Conservation (phyloP, 257 asterid genomes). For the Datura wrightii region DNA sequence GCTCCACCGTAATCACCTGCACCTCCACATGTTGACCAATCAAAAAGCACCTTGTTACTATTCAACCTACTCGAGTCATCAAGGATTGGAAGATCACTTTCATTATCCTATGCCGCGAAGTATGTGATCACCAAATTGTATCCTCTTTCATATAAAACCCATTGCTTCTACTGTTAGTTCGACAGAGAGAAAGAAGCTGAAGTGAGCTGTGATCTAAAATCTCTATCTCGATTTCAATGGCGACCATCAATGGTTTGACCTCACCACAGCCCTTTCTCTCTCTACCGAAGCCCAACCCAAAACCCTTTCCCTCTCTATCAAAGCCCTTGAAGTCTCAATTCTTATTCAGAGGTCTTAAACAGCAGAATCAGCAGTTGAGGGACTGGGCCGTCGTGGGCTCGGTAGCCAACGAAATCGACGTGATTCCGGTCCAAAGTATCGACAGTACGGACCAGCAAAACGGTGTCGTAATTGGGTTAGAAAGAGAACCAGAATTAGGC, state of each 20-base stretch:
- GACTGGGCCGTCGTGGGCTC: conserved; percentile 46
- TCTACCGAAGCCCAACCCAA: conserved; percentile 51
- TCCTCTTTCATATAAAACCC: conserved; percentile 5
- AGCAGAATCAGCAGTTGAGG: conserved; percentile 33
- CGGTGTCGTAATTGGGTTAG: conserved; percentile 50
- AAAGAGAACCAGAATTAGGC: conserved; percentile 44
- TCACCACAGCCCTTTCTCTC: conserved; percentile 53
- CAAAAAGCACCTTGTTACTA: neutral
- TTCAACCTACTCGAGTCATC: neutral
- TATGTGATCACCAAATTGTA: neutral
- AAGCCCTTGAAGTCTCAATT: conserved; percentile 34
- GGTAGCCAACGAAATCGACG: conserved; percentile 49
- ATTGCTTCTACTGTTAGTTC: neutral
- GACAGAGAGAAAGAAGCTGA: conserved; percentile 31
- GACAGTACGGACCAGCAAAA: conserved; percentile 59
- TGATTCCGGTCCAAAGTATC: conserved; percentile 60
- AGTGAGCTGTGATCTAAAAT: neutral
- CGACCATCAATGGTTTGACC: conserved; percentile 49
- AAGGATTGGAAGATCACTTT: neutral
- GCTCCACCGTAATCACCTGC: neutral
- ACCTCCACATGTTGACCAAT: neutral
- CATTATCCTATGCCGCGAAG: neutral
- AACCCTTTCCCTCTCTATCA: conserved; percentile 34
- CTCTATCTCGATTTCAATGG: conserved; percentile 44
- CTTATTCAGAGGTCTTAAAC: conserved; percentile 30